Evolutionary conservation across 768 basidiomycete species (phyloP), one percentile per base, ranked within the genome.

Genomic region (Candolleomyces eurysporus): DNA sequence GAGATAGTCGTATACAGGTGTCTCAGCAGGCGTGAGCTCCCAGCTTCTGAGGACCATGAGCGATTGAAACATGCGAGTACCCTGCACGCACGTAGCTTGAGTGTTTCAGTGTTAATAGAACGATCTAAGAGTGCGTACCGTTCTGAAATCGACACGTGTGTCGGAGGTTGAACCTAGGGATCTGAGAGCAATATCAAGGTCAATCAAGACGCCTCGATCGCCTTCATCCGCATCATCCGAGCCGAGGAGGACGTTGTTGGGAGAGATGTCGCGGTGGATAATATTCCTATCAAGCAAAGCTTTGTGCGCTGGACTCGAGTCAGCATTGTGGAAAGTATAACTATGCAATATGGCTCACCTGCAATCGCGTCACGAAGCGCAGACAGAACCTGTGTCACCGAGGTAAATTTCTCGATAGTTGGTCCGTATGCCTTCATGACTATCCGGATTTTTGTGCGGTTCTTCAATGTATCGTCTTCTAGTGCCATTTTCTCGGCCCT

Each of bases 291-390:
- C 36, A 16, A 59, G 30, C 13, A 26, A 17, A 8, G 22, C 3
- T 10, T 50, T 26, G n/a, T 48, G 21, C 17, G 16, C 22, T 58
- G 30, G 2, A 16, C 30, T 19, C 5, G n/a, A 58, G 30, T 16
- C 19, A 21, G 13, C 1, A 11, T 10, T 11, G 7, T 11, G 6
- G 21, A 11, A 11, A 36, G 6, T 26, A 11, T 36, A 36, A 36
- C 5, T 1, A 36, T 3, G 11, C 11, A 36, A 7, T 26, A 19
- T 6, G 14, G 31, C 60, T 49, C 39, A 63, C 65, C 65, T n/a
- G 39, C 49, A 5, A 63, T 43, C 4, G 64, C 61, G 39, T 65
- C 64, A 7, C 59, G 59, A 43, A 65, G 39, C 4, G 55, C 64
- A 14, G 52, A 17, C 5, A 65, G 32, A 40, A 62, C 49, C 19